Conservation (phyloP, 2,329 filamentous ascomycete species). For the Fusarium bulbicola region DNA sequence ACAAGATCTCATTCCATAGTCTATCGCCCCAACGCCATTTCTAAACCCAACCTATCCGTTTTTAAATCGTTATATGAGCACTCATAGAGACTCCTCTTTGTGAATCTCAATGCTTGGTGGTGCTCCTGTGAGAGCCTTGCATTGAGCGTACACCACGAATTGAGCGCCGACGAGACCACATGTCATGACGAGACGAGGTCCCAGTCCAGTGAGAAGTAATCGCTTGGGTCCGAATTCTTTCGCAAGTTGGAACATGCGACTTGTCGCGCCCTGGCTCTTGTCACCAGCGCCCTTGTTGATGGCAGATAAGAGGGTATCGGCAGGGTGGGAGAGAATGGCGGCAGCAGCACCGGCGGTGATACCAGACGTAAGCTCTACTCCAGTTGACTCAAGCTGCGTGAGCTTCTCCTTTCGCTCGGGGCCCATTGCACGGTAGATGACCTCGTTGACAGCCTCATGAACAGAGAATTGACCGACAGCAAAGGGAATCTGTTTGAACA, state of each 20-base stretch:
- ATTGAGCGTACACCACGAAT: slow-evolving; percentile 65
- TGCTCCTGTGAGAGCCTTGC: slow-evolving; percentile 61
- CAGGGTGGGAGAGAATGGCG: slow-evolving; percentile 88
- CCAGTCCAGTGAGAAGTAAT: slow-evolving; percentile 57
- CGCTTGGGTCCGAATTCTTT: slow-evolving; percentile 60
- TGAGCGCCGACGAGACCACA: slow-evolving; percentile 62
- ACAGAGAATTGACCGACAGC: slow-evolving; percentile 95
- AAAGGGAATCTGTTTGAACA: slow-evolving; percentile 92
- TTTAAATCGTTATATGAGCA: neutral
- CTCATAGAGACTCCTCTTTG: slow-evolving; percentile 52
- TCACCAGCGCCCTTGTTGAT: slow-evolving; percentile 66
- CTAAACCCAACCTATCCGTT: neutral
- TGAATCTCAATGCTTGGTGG: slow-evolving; percentile 63
- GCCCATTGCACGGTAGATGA: slow-evolving; percentile 76
- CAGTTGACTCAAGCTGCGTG: slow-evolving; percentile 77
- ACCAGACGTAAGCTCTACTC: slow-evolving; percentile 86
- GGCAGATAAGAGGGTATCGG: slow-evolving; percentile 70
- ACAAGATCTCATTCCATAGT: neutral
- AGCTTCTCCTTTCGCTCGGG: slow-evolving; percentile 71
- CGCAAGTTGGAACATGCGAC: slow-evolving; percentile 62
- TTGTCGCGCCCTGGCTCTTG: slow-evolving; percentile 56
- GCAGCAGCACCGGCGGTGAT: slow-evolving; percentile 89
- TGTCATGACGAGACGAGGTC: slow-evolving; percentile 63
- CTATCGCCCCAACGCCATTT: slow-evolving; percentile 24
- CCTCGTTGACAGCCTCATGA: slow-evolving; percentile 86